Conservation (phyloP, 2,329 filamentous ascomycete genomes). For the Peltaster fructicola region DNA sequence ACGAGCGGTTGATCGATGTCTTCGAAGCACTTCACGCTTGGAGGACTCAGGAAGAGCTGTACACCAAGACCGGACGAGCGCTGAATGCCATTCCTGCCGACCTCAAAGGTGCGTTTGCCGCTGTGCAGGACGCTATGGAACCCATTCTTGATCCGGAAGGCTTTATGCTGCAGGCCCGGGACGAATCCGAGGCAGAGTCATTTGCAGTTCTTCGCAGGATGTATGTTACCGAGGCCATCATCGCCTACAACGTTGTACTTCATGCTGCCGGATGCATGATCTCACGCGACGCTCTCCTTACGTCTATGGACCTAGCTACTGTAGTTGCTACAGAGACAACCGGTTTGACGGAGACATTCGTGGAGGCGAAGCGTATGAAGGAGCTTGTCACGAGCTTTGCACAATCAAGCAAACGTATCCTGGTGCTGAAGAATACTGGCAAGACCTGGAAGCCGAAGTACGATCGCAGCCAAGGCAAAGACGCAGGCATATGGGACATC, state of each 20-base stretch:
- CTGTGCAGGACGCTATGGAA: constrained; percentile 22
- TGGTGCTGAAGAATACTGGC: constrained; percentile 29
- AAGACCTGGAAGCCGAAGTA: constrained; percentile 25
- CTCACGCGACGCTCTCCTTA: constrained; percentile 57
- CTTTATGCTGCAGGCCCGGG: constrained; percentile 11
- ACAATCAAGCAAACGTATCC: constrained; percentile 53
- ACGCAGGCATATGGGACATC: too few relatives aligned
- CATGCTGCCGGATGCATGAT: constrained; percentile 61
- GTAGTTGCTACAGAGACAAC: constrained; percentile 38
- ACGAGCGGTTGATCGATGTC: constrained; percentile 25
- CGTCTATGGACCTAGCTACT: constrained; percentile 73
- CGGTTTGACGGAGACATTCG: constrained; percentile 20
- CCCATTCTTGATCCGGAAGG: constrained; percentile 17
- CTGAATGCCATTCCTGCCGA: constrained; percentile 9
- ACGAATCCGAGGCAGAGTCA: constrained; percentile 39
- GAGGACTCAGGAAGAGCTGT: constrained; percentile 23
- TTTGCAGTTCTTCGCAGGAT: constrained; percentile 49
- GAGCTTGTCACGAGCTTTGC: constrained; percentile 45
- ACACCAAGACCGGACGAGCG: constrained; percentile 11
- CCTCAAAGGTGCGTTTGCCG: constrained; percentile 22
- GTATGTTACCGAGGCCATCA: constrained; percentile 71
- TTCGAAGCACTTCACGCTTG: constrained; percentile 26
- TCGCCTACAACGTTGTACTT: constrained; percentile 68
- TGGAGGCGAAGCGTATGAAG: constrained; percentile 24
- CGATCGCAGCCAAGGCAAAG: too few relatives aligned